These are phyloP conservation scores for Aspergillus sp. DNA, from an alignment of 2,329 filamentous ascomycete genomes.

Conservation along the genomic window DNA sequence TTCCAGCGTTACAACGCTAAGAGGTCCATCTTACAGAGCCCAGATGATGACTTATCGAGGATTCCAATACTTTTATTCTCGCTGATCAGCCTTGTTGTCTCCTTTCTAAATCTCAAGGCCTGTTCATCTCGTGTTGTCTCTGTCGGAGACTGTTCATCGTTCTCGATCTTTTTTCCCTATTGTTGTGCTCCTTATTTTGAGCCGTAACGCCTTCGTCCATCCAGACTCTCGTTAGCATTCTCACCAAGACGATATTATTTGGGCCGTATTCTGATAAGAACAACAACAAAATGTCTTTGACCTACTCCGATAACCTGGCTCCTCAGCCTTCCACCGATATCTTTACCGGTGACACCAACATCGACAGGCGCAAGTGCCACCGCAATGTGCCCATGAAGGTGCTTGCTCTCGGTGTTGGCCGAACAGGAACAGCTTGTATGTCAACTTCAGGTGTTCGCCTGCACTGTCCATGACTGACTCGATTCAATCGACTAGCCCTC, in stretches of 20 bases:
- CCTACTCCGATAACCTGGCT: constrained; percentile 37
- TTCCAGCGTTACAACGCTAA: constrained; percentile 9
- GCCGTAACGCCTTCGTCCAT: constrained; percentile 7
- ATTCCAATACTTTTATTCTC: constrained; percentile 7
- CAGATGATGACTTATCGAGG: constrained; percentile 12
- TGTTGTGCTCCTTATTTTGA: constrained; percentile 10
- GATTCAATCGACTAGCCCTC: constrained; percentile 49
- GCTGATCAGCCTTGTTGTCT: constrained; percentile 26
- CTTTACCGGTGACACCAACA: constrained; percentile 65
- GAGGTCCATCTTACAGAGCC: background rate
- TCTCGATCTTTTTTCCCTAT: constrained; percentile 1
- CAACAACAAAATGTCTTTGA: constrained; percentile 32
- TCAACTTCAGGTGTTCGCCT: constrained; percentile 12
- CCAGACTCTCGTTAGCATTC: constrained; percentile 8
- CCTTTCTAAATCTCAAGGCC: constrained; percentile 16
- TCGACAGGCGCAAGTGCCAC: constrained; percentile 64
- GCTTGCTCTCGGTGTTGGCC: constrained; percentile 66
- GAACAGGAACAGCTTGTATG: constrained; percentile 70
- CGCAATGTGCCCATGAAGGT: constrained; percentile 72
- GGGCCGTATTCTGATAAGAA: background rate
- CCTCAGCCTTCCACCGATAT: constrained; percentile 44
- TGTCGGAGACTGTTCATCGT: constrained; percentile 14
- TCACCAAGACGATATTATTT: background rate
- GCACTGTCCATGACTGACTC: background rate
- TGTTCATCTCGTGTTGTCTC: constrained; percentile 24